Evolutionary conservation across 148 eudicot genomes (phyloP).

Genomic region (Camellia granthamiana): DNA sequence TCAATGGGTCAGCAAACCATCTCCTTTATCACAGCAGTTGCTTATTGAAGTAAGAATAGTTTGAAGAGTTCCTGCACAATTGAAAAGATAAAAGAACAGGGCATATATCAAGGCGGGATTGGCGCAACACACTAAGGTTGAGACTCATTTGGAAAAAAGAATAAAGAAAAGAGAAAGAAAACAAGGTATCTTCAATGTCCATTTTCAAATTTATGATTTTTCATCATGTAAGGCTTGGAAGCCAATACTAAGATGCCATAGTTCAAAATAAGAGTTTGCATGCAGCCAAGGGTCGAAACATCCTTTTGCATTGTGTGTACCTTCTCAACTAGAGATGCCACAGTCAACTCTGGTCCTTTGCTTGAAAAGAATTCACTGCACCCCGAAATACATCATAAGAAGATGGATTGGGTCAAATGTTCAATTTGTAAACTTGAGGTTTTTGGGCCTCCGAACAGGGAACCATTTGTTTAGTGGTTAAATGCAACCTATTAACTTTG

Average conservation of each 20-base stretch:
- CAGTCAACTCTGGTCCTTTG: not conserved
- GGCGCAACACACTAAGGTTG: not conserved
- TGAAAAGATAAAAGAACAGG: too few relatives aligned
- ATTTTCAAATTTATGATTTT: not conserved
- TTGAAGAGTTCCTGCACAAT: too few relatives aligned
- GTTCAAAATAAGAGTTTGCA: not conserved
- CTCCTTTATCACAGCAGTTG: too few relatives aligned
- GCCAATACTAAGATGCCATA: not conserved
- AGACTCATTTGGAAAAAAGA: not conserved
- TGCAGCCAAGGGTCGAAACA: not conserved
- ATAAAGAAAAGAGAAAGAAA: not conserved
- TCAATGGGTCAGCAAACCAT: too few relatives aligned
- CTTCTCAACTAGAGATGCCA: not conserved
- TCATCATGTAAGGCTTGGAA: not conserved
- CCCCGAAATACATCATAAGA: not conserved
- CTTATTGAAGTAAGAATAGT: too few relatives aligned
- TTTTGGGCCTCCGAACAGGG: too few relatives aligned
- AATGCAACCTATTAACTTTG: too few relatives aligned
- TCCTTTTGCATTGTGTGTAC: not conserved
- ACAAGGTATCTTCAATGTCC: not conserved
- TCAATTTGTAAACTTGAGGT: not conserved
- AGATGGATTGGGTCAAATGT: not conserved
- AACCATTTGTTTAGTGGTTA: too few relatives aligned
- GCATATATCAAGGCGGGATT: not conserved
- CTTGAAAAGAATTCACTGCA: not conserved